Conservation (phyloP, 805 yeast genomes). For the Ogataea pini region DNA sequence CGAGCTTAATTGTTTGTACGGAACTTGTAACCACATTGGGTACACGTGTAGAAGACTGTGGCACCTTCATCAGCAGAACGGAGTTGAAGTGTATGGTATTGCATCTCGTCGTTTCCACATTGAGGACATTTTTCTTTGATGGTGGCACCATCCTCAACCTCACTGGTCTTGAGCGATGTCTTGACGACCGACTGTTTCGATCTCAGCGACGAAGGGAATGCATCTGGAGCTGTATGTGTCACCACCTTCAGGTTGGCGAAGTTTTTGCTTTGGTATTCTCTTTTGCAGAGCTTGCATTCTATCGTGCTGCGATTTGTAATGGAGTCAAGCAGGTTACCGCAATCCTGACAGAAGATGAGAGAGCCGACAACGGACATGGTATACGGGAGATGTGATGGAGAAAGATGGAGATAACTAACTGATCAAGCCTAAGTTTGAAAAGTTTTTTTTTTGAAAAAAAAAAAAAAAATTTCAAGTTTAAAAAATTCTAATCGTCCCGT, state of each 20-base stretch:
- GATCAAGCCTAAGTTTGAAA: neutral
- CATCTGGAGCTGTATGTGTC: slow-evolving; percentile 86
- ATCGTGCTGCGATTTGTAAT: slow-evolving; percentile 50
- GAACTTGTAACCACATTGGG: slow-evolving; percentile 87
- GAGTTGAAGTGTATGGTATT: slow-evolving; percentile 91
- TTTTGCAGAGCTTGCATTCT: slow-evolving; percentile 56
- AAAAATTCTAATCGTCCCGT: neutral
- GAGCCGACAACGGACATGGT: slow-evolving; percentile 94
- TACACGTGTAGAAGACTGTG: slow-evolving; percentile 96
- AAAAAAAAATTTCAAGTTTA: neutral
- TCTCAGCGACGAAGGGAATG: slow-evolving; percentile 85
- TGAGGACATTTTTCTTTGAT: slow-evolving; percentile 98
- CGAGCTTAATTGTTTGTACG: slow-evolving; percentile 77
- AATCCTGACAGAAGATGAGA: slow-evolving; percentile 86
- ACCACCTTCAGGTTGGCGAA: slow-evolving; percentile 82
- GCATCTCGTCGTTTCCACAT: slow-evolving; percentile 98
- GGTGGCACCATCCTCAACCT: slow-evolving; percentile 92
- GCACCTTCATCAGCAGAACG: slow-evolving; percentile 99
- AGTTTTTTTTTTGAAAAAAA: slow-evolving; percentile 5
- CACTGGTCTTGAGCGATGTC: slow-evolving; percentile 73
- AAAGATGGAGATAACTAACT: neutral
- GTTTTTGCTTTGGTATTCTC: slow-evolving; percentile 43
- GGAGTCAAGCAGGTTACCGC: slow-evolving; percentile 87
- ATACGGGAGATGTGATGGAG: neutral
- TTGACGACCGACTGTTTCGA: slow-evolving; percentile 88